phyloP scores from a whole-genome alignment of 805 yeast species.

The Groenewaldozyma salmanticensis region DNA sequence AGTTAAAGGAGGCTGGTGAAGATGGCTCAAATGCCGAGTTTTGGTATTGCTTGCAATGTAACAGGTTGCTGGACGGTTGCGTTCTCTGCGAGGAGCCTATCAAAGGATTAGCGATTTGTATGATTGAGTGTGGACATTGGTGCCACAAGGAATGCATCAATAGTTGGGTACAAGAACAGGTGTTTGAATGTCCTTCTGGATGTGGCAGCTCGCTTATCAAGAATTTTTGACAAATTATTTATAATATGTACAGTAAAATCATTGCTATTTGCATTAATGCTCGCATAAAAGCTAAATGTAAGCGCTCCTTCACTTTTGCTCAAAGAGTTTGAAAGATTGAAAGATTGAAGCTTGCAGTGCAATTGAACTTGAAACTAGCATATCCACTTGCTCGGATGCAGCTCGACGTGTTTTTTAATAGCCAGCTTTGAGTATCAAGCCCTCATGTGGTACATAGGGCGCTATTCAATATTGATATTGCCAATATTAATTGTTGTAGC shows the following conservation, averaged over 20 bases:
- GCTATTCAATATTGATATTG: too few relatives aligned
- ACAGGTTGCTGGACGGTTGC: conserved; percentile 54
- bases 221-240: neutral
- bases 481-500: too few relatives aligned
- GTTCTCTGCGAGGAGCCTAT: conserved; percentile 69
- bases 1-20: conserved; percentile 22
- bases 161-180: conserved; percentile 63
- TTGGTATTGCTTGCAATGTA: conserved; percentile 80
- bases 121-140: conserved; percentile 72
- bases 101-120: conserved; percentile 54
- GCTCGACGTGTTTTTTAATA: too few relatives aligned
- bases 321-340: too few relatives aligned
- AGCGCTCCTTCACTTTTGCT: too few relatives aligned
- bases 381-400: too few relatives aligned
- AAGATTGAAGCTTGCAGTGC: too few relatives aligned
- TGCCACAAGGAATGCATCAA: conserved; percentile 76
- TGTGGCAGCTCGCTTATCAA: conserved; percentile 27
- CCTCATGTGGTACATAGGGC: too few relatives aligned
- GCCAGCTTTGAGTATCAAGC: too few relatives aligned
- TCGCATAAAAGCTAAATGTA: too few relatives aligned
- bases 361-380: too few relatives aligned
- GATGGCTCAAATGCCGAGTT: conserved; percentile 41
- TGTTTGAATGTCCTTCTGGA: conserved; percentile 74
- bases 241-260: neutral
- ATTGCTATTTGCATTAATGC: too few relatives aligned